A percentile compares a stretch with the other conserved stretches of the same genome.
Evolutionary conservation across 106 monocot species (phyloP).

Genomic region (Platanthera guangdongensis): DNA sequence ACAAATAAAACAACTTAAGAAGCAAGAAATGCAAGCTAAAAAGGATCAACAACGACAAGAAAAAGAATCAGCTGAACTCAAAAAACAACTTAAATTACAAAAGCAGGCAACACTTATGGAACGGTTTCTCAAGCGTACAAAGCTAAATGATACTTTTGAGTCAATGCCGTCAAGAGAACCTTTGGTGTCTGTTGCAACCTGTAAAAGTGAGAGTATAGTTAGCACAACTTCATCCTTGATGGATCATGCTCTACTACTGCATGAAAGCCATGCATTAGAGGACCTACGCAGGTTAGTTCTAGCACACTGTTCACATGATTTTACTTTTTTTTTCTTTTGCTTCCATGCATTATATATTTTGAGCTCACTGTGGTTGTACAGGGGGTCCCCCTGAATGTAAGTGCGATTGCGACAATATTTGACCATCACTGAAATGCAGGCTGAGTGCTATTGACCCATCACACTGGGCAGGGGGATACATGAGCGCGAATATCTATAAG

Average conservation of each 20-base stretch:
- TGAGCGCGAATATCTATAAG: too few relatives aligned
- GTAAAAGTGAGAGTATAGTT: conserved; percentile 13
- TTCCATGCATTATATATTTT: not conserved
- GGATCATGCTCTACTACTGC: conserved; percentile 43
- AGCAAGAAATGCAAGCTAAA: conserved; percentile 40
- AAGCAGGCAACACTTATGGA: conserved; percentile 93
- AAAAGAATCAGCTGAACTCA: conserved; percentile 49
- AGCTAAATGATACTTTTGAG: conserved; percentile 10
- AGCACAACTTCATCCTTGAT: conserved; percentile 34
- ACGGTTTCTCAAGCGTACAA: conserved; percentile 62
- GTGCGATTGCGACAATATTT: too few relatives aligned
- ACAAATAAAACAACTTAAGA: conserved; percentile 41
- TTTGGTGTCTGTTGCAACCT: not conserved
- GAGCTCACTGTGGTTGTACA: not conserved
- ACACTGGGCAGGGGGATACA: too few relatives aligned
- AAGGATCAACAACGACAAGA: conserved; percentile 35
- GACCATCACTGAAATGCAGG: too few relatives aligned
- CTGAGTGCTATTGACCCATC: too few relatives aligned
- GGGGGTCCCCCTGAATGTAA: too few relatives aligned
- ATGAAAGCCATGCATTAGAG: conserved; percentile 16
- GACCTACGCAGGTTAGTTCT: conserved; percentile 47
- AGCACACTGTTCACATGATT: not conserved
- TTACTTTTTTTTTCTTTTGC: not conserved
- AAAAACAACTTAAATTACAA: conserved; percentile 39
- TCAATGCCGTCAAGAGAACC: not conserved